Percentiles rank a stretch among this genome's conserved stretches.
Evolutionary conservation across 306 rosid genomes (phyloP).

Genomic region (Quercus rubra): DNA sequence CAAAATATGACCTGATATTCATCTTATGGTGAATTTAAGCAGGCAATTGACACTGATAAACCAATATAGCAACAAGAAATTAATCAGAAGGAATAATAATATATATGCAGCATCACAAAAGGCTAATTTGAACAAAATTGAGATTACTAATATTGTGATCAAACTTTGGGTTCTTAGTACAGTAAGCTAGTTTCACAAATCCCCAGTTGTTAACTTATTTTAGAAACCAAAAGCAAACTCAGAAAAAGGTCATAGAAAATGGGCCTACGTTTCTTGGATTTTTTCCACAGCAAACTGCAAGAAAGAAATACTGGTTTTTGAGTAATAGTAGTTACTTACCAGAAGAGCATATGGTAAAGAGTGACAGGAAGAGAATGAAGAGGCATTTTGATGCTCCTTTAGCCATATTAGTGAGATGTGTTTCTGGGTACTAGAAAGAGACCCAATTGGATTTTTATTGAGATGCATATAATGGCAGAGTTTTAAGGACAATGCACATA

Average conservation of each 20-base stretch:
- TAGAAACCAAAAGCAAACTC: slow-evolving; percentile 18
- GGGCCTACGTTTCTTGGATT: neutral
- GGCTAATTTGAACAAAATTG: neutral
- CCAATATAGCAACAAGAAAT: neutral
- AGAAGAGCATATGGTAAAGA: slow-evolving; percentile 47
- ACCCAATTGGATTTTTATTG: slow-evolving; percentile 22
- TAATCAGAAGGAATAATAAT: neutral
- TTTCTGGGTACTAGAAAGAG: slow-evolving; percentile 32
- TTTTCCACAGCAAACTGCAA: neutral
- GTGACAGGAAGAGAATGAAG: slow-evolving; percentile 47
- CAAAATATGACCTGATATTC: slow-evolving; percentile 8
- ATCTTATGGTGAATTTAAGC: slow-evolving; percentile 2
- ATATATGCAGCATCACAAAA: slow-evolving; percentile 1
- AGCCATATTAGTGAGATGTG: slow-evolving; percentile 44
- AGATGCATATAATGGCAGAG: slow-evolving; percentile 29
- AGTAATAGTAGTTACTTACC: slow-evolving; percentile 41
- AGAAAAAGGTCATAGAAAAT: neutral
- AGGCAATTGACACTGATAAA: neutral
- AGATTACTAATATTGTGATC: neutral
- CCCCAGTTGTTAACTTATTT: neutral
- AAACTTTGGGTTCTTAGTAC: neutral
- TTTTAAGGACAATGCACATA: slow-evolving; percentile 33
- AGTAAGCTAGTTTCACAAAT: neutral
- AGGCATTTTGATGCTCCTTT: slow-evolving; percentile 40
- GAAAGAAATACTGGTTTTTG: neutral